Evolutionary conservation across 805 yeast species (phyloP), one percentile per base, ranked within the genome.

Genomic region (Torulaspora franciscae): DNA sequence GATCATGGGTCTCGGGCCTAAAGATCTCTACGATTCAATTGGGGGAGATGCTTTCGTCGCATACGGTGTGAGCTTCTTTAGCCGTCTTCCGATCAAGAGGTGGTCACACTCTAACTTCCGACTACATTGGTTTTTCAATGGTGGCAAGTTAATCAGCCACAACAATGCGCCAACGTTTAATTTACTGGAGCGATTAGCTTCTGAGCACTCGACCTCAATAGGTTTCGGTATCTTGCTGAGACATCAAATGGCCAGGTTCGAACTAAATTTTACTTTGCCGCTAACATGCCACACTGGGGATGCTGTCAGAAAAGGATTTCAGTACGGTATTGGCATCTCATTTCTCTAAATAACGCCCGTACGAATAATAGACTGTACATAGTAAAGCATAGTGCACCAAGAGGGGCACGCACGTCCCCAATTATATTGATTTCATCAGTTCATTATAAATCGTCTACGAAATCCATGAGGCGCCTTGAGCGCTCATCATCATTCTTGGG

Each of bases 1-100:
- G 27, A 68, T 75, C 42, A 82, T 82, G 68, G 78, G 86, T 0
- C 62, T 85, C 28, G 90, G 93, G 10, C 80, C 82, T 1, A 71
- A 79, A 46, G 79, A 76, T 43, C 64, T 66, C 3, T 66, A 64
- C 4, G 81, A 79, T 54, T 70, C 80, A 3, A 50, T 80, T 4
- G 96, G 96, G 5, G 96, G 95, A 6, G 76, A 78, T 47, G 64
- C 73, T 1, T 80, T 72, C 56, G 62, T 75, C 40, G 76, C 83
- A 25, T 65, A 76, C 19, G 85, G 88, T 3, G 50, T 74, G 2
- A 75, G 84, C 32, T 23, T 83, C n/a, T 77, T 77, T 55, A 67
- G 82, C 17, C 75, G 77, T 36, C 53, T 87, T 19, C 93, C 95
- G 3, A 63, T 75, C 47, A 62, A 69, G 34, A 65, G 68, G 30